Percentiles rank a stretch among this genome's conserved stretches.
Evolutionary conservation across 306 rosid genomes (phyloP).

Genomic region (Casuarina equisetifolia): DNA sequence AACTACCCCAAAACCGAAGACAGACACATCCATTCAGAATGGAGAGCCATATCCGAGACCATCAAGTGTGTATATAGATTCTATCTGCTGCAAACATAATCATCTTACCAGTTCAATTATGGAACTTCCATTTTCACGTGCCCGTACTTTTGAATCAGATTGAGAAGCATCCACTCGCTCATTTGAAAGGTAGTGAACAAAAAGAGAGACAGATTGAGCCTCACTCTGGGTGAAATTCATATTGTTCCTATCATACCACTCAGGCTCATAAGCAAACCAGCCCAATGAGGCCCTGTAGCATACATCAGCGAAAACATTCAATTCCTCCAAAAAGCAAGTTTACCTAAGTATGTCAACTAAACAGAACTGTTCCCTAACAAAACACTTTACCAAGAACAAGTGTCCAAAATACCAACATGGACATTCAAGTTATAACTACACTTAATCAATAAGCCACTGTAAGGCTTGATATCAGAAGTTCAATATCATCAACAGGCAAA

Average conservation of each 20-base stretch:
- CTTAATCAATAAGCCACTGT: conserved; percentile 6
- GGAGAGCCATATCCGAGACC: conserved; percentile 19
- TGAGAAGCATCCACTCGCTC: conserved; percentile 60
- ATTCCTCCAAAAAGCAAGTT: conserved; percentile 30
- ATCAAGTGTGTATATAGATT: conserved; percentile 13
- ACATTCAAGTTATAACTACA: conserved; percentile 14
- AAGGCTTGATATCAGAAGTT: conserved; percentile 3
- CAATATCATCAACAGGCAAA: neutral
- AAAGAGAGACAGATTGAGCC: conserved; percentile 87
- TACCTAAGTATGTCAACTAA: conserved; percentile 10
- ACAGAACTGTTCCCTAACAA: conserved; percentile 21
- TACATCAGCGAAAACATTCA: conserved; percentile 33
- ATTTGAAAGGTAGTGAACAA: conserved; percentile 79
- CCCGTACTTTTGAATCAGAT: conserved; percentile 63
- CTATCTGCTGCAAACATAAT: conserved; percentile 23
- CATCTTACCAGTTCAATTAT: conserved; percentile 65
- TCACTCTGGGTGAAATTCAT: conserved; percentile 82
- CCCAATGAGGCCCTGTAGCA: conserved; percentile 83
- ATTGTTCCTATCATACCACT: conserved; percentile 80
- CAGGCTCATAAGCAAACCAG: conserved; percentile 87
- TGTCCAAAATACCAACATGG: conserved; percentile 9
- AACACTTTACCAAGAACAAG: conserved; percentile 11
- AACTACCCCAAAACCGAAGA: neutral
- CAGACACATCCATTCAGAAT: conserved; percentile 10
- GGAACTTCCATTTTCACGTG: conserved; percentile 69